These are phyloP conservation scores for Tricholoma flavovirens DNA, from an alignment of 768 basidiomycete species.

Conservation along the genomic window DNA sequence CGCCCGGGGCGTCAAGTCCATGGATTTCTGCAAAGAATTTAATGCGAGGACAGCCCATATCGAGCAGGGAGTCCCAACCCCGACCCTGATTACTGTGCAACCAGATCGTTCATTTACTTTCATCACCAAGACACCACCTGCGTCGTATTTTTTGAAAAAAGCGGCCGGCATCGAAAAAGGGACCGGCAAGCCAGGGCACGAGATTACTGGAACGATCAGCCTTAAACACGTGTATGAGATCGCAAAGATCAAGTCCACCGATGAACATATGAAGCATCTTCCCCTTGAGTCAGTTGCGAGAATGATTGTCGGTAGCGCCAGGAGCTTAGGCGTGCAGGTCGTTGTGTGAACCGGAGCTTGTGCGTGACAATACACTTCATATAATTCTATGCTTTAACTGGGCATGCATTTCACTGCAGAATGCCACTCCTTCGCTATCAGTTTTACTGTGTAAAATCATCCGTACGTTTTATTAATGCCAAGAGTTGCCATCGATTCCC, in stretches of 20 bases:
- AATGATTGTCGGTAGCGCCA: slow-evolving; percentile 84
- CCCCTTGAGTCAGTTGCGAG: slow-evolving; percentile 83
- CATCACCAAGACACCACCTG: slow-evolving; percentile 86
- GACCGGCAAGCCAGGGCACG: slow-evolving; percentile 75
- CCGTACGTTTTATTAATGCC: slow-evolving; percentile 13
- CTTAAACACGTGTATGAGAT: slow-evolving; percentile 99
- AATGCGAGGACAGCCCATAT: slow-evolving; percentile 94
- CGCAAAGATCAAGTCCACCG: slow-evolving; percentile 90
- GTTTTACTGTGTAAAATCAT: slow-evolving; percentile 16
- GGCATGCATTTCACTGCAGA: slow-evolving; percentile 7
- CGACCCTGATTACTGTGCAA: slow-evolving; percentile 89
- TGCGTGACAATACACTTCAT: slow-evolving; percentile 12
- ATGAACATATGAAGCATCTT: slow-evolving; percentile 84
- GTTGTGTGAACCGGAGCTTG: slow-evolving; percentile 55
- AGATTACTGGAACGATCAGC: slow-evolving; percentile 73
- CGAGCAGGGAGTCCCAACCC: slow-evolving; percentile 77
- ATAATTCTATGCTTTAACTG: slow-evolving; percentile 4
- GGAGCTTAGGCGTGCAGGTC: slow-evolving; percentile 84
- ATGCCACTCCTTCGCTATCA: slow-evolving; percentile 5
- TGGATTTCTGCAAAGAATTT: slow-evolving; percentile 99
- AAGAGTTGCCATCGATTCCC: slow-evolving; percentile 6
- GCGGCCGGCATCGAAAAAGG: slow-evolving; percentile 90
- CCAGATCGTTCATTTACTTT: slow-evolving; percentile 96
- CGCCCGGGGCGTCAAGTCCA: slow-evolving; percentile 96
- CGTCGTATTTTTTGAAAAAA: slow-evolving; percentile 85